Base-by-base conservation (phyloP, 352 stramenopile genomes). In the Phytopythium kandeliae region DNA sequence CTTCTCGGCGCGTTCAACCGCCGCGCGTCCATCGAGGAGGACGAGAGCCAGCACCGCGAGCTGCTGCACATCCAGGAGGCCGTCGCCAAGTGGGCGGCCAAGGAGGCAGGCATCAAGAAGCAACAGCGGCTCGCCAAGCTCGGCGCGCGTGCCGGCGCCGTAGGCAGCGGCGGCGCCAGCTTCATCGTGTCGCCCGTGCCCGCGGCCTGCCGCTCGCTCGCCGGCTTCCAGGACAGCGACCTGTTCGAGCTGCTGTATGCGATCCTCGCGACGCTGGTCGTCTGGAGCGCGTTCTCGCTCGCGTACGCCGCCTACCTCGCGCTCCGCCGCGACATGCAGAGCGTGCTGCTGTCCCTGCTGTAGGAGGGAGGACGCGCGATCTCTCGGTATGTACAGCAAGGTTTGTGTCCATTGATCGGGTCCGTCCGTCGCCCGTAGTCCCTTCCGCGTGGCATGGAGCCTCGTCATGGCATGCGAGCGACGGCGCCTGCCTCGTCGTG, bases 61-160 rank as follows among this genome's bases (percentile, higher is more conserved):
- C 70, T 89, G 30, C 51, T 71, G 37, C 69, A 74, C 54, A 67
- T 86, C 4, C 78, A 89, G 46, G 52, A 56, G 19, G 74, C 67
- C 0, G 71, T 89, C 19, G 65, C 69, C 0, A 69, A 62, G 30
- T 89, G 69, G 69, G 65, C 75, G 1, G 26, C 57, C 7, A 78
- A 78, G 51, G 75, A 87, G 52, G 70, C 69, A 9, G 62, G 68
- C 22, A 62, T 62, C 19, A 69, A 67, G 38, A 54, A 58, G 36
- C 57, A 73, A 47, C 57, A 82, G 43, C 57, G 58, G 28, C 38
- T 62, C 30, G 50, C 54, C 22, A 71, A 75, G 42, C 37, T 55
- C 48, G 11, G 57, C 60, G 58, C 67, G 67, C 43, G 60, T 13
- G 38, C 38, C 2, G 37, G 37, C 7, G 11, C 19, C 7, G 37